These are phyloP conservation scores for Boletus sp. DNA, from an alignment of 768 basidiomycete genomes.

Conservation along the genomic window DNA sequence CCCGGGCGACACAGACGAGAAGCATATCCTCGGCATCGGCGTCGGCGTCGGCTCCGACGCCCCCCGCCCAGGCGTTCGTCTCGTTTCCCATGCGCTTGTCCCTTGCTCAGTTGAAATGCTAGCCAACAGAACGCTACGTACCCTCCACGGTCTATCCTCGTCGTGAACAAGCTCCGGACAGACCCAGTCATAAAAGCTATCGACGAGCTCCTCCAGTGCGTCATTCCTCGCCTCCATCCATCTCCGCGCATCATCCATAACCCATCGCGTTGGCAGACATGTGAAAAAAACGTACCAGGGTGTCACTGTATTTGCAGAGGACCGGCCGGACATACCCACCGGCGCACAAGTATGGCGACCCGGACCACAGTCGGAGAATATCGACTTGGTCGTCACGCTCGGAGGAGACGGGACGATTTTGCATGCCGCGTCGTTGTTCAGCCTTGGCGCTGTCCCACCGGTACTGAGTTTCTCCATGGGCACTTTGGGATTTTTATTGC, in stretches of 20 bases:
- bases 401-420: constrained; percentile 96
- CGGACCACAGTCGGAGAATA: constrained; percentile 54
- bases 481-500: constrained; percentile 87
- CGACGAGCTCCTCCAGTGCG: constrained; percentile 67
- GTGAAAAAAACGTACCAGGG: constrained; percentile 55
- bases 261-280: constrained; percentile 40
- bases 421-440: constrained; percentile 89
- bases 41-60: not conserved
- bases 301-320: constrained; percentile 64
- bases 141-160: constrained; percentile 61
- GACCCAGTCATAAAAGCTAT: constrained; percentile 75
- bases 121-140: constrained; percentile 23
- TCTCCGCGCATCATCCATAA: not conserved
- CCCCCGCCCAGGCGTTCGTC: constrained; percentile 20
- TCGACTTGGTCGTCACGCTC: constrained; percentile 86
- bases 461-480: constrained; percentile 68
- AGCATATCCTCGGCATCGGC: constrained; percentile 12
- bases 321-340: constrained; percentile 60
- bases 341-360: constrained; percentile 60
- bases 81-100: constrained; percentile 2
- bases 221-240: constrained; percentile 1
- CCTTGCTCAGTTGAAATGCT: constrained; percentile 26
- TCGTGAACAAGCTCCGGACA: constrained; percentile 80
- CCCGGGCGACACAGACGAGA: constrained; percentile 6
- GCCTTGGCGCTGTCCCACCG: constrained; percentile 86